Evolutionary conservation across 225 moss, liverwort and hornwort species (phyloP), one percentile per base, ranked within the genome.

Genomic region (Ulota crispa): DNA sequence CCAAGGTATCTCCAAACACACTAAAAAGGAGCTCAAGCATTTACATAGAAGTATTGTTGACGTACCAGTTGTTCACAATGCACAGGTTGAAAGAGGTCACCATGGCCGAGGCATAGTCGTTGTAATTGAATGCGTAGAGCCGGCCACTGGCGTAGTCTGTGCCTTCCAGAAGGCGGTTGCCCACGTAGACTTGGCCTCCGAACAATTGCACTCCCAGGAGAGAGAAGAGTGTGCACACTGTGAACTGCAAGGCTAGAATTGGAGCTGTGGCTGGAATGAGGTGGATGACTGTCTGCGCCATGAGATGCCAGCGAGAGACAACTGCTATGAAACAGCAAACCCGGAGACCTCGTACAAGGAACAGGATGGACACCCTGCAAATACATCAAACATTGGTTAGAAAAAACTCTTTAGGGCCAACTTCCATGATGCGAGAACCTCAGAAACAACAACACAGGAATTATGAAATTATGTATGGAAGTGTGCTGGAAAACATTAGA

Each of bases 1-100:
- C 45, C 45, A 45, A 4, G 45, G 14, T 43, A 11, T 47, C 15
- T 47, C 4, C 15, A 50, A 50, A 50, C 16, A 50, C 50, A 15
- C 5, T 50, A 1, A 16, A 50, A 50, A 16, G 50, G 16, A 16
- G 50, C 8, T 2, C 28, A 28, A 5, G 28, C 12, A 28, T 60
- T 39, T 9, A 18, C 41, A 28, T 28, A 75, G 59, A 75, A 4
- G 28, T 42, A 7, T 18, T 16, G 16, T 1, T 47, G 47, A 91
- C 91, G n/a, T 84, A 93, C 96, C 94, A 96, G 78, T 96, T 96
- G 85, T 96, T 96, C 14, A 94, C 92, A 31, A 96, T 64, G 79
- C 94, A 94, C 45, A 96, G 68, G 70, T 94, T 96, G 77, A 96
- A 96, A 65, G 94, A 90, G 0, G 96, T 90, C 42, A 84, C 92